Evolutionary conservation across 176 grass and related monocot species (phyloP), one percentile per base, ranked within the genome.

Genomic region (Aegilops longissima): DNA sequence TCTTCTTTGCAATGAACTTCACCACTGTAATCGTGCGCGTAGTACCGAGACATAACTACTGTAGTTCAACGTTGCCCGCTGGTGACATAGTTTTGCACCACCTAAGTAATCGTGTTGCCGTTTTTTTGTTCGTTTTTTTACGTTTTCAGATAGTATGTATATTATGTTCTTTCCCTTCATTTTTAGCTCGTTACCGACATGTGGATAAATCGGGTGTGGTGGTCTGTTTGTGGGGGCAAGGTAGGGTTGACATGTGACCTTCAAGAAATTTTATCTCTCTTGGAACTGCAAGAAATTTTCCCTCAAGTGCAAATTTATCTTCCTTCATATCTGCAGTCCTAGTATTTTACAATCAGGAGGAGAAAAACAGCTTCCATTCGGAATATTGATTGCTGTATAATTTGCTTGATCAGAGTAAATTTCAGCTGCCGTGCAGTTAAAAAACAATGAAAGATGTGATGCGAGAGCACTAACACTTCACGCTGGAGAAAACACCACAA

Each of bases 1-100:
- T 74, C 47, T 68, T 76, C 68, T 27, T 70, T 78, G 18, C 27
- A 24, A 11, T 76, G 45, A 73, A 83, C 80, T 35, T 44, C 8
- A 49, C 73, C 12, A 49, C 73, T 40, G 66, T 64, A 69, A 49
- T 45, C 80, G 69, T 52, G 35, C 6, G 25, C 61, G 47, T n/a
- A 24, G 40, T 67, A 44, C 61, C 10, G 23, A 33, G 58, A 82
- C 23, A 0, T 73, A 83, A 49, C 34, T 76, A 36, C 36, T 75
- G 13, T 65, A 87, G 52, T 81, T 8, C 14, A 87, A 54, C 4
- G 12, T 21, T 82, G 42, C 34, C 34, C 20, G 11, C 27, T 49
- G 31, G 25, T 70, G 12, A 16, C 23, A n/a, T 76, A 52, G 40
- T 34, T 76, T 36, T 29, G 36, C 51, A 3, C 71, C 73, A 42